A percentile compares a stretch with the other conserved stretches of the same genome.
Conservation (phyloP, 257 asterid species). For the Nyctanthes arbortristis region DNA sequence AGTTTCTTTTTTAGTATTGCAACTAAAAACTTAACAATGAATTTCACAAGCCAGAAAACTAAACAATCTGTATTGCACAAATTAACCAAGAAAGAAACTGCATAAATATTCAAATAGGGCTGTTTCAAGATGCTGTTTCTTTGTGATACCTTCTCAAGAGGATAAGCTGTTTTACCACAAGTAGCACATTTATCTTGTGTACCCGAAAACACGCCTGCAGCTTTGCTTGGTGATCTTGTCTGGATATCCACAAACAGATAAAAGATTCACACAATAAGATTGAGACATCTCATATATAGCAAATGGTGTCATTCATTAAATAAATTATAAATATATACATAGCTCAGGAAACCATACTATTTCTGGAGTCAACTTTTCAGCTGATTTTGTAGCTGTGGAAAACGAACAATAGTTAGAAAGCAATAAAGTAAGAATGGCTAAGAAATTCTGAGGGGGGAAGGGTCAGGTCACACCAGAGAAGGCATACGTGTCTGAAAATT, state of each 20-base stretch:
- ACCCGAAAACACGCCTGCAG: conserved; percentile 95
- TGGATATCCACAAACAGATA: conserved; percentile 28
- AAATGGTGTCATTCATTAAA: conserved; percentile 1
- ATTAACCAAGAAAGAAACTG: neutral
- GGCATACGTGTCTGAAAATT: conserved; percentile 81
- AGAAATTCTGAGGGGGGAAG: neutral
- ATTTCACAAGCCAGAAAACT: neutral
- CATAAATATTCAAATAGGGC: neutral
- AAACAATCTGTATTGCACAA: neutral
- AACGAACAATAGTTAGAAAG: conserved; percentile 28
- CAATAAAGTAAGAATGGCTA: conserved; percentile 12
- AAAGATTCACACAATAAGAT: conserved; percentile 19
- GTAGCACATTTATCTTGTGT: conserved; percentile 97
- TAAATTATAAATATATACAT: conserved; percentile 12
- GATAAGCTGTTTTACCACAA: conserved; percentile 92
- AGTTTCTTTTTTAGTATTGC: neutral
- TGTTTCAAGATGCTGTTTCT: neutral
- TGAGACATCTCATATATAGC: neutral
- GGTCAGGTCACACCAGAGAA: neutral
- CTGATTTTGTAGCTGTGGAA: conserved; percentile 84
- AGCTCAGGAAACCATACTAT: conserved; percentile 48
- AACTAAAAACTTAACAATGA: neutral
- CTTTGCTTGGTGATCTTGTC: conserved; percentile 93
- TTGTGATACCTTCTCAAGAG: conserved; percentile 80
- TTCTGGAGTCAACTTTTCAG: conserved; percentile 81